Percentiles rank a stretch among this genome's conserved stretches.
phyloP scores from a whole-genome alignment of 306 rosid genomes.

The Fagus sylvatica region DNA sequence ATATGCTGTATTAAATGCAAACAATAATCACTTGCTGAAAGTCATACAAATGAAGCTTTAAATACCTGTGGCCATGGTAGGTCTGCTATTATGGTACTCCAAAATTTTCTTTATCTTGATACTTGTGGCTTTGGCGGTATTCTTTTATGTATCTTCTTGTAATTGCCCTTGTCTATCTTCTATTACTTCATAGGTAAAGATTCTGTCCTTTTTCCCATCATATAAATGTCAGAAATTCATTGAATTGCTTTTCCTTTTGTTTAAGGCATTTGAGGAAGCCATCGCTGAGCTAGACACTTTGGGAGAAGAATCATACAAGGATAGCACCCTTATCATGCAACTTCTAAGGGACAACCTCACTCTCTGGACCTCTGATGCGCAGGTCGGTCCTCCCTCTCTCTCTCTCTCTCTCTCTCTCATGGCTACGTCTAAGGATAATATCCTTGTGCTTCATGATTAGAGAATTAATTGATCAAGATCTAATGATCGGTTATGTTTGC shows the following conservation, averaged over 20 bases:
- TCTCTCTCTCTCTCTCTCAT: not conserved
- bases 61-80: not conserved
- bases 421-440: not conserved
- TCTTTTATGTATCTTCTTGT: not conserved
- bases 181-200: not conserved
- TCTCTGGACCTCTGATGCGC: slow-evolving; percentile 84
- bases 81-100: not conserved
- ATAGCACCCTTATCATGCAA: slow-evolving; percentile 91
- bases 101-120: not conserved
- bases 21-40: not conserved
- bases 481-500: slow-evolving; percentile 13
- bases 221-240: not conserved
- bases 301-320: slow-evolving; percentile 88
- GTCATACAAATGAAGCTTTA: slow-evolving; percentile 13
- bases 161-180: not conserved
- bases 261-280: slow-evolving; percentile 80
- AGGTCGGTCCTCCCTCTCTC: slow-evolving; percentile 36
- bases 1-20: slow-evolving; percentile 8
- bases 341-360: slow-evolving; percentile 83
- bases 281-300: slow-evolving; percentile 85
- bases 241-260: slow-evolving; percentile 13
- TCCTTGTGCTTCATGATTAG: slow-evolving; percentile 2
- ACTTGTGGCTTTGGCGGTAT: not conserved
- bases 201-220: not conserved
- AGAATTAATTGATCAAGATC: slow-evolving; percentile 18